Evolutionary conservation across 805 yeast genomes (phyloP), one percentile per base, ranked within the genome.

Genomic region (Priceomyces haplophilus): DNA sequence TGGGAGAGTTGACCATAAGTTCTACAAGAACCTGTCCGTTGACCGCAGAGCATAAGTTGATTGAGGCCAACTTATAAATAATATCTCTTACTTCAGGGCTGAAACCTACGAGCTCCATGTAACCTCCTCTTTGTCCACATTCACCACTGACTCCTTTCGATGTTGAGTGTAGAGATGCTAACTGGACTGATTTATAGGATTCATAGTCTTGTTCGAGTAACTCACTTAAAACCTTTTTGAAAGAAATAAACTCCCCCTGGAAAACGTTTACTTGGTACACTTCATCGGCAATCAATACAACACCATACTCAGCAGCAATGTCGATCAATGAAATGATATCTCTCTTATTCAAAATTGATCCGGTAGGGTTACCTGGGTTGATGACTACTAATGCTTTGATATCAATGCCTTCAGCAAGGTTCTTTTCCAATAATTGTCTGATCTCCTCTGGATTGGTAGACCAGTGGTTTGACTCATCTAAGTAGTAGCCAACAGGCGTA

Each of bases 41-140:
- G 34, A 91, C 97, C 1, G 88, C 96, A 0, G 98, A 91, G 63
- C 99, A 93, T 43, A 93, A 74, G 23, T 93, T 83, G 52, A 93
- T 89, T 10, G 95, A 85, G 13, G 96, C 95, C 53, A 95, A 71
- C 68, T 93, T 93, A 64, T 85, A 73, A 41, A 93, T 74, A 42
- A 86, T 76, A 23, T 79, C 85, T 53, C 74, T 68, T 13, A 90
- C 83, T 35, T 84, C 89, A 3, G 72, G 73, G 11, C 76, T 69
- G 65, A 93, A 86, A 1, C 97, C 97, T 8, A 83, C 77, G 6
- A 90, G 68, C 66, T 93, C 99, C 93, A 93, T 86, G 72, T 90
- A 93, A 4, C 99, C 99, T 55, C 98, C 99, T 68, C 99, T 82
- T 72, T 93, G 99, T 47, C 99, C 99, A 76, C 99, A 93, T 68